Conservation (phyloP, 495 filamentous ascomycete species). For the Penicillium arizonense region DNA sequence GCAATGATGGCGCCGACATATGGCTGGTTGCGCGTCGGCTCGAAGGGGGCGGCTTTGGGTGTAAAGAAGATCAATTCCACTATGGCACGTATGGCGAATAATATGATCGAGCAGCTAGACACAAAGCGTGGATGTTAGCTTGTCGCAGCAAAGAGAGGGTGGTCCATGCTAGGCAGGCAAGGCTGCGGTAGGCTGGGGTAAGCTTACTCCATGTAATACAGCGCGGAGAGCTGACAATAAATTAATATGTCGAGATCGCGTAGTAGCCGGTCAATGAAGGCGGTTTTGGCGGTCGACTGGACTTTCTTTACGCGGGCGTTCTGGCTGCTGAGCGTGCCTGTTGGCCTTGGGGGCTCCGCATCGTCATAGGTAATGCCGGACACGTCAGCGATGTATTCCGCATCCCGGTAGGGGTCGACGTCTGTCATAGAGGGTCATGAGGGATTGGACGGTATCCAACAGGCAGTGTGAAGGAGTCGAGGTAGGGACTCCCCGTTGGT, state of each 20-base stretch:
- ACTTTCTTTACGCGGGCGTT: constrained; percentile 37
- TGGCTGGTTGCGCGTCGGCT: constrained; percentile 58
- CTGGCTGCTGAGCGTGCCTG: constrained; percentile 20
- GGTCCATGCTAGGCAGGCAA: background rate
- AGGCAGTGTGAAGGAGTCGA: constrained; percentile 8
- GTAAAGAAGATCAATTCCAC: constrained; percentile 76
- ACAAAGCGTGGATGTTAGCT: constrained; percentile 6
- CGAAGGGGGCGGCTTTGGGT: constrained; percentile 69
- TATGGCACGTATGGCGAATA: constrained; percentile 66
- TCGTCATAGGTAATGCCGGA: constrained; percentile 41
- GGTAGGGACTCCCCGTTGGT: constrained; percentile 8
- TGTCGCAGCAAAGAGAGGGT: background rate
- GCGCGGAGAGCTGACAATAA: constrained; percentile 72
- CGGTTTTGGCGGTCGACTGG: constrained; percentile 40
- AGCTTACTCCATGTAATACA: constrained; percentile 91
- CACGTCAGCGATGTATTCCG: constrained; percentile 52
- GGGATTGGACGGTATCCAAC: constrained; percentile 31
- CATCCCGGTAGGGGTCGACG: constrained; percentile 50
- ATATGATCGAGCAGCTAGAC: constrained; percentile 72
- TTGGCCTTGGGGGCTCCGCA: constrained; percentile 17
- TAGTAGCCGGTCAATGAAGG: constrained; percentile 68
- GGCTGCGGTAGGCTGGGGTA: background rate
- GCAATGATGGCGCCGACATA: constrained; percentile 68
- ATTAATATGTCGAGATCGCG: constrained; percentile 76
- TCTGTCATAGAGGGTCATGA: constrained; percentile 53